Conservation (phyloP, 1,284 basidiomycete genomes). For the Neonothopanus nambi region DNA sequence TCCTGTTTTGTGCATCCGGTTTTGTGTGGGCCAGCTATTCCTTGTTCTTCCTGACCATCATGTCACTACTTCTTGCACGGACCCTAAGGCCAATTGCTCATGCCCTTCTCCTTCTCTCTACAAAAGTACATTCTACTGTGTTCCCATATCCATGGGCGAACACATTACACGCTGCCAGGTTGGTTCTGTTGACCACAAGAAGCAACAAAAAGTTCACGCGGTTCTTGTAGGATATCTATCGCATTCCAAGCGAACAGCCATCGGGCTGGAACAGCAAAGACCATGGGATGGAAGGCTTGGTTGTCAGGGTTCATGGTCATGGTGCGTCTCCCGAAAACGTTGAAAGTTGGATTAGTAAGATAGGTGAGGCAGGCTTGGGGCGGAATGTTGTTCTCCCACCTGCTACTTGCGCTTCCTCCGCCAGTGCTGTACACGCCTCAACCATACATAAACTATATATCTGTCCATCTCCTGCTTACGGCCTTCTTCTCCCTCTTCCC, state of each 20-base stretch:
- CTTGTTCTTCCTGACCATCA: not conserved
- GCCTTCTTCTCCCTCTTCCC: slow-evolving; percentile 39
- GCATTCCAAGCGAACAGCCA: slow-evolving; percentile 18
- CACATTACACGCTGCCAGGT: slow-evolving; percentile 38
- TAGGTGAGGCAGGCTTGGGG: slow-evolving; percentile 45
- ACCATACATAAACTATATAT: slow-evolving; percentile 47
- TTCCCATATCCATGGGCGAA: slow-evolving; percentile 41
- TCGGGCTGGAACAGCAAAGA: slow-evolving; percentile 1
- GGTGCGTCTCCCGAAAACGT: too few relatives aligned
- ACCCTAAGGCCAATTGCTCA: slow-evolving; percentile 19
- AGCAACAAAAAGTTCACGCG: too few relatives aligned
- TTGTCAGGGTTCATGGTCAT: slow-evolving; percentile 46
- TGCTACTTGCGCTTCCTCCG: slow-evolving; percentile 43
- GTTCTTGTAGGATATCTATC: slow-evolving; percentile 14
- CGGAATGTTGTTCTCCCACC: slow-evolving; percentile 41
- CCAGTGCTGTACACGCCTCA: slow-evolving; percentile 43
- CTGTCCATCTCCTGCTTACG: slow-evolving; percentile 44
- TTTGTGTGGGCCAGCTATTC: too few relatives aligned
- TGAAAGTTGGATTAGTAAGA: too few relatives aligned
- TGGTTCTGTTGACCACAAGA: too few relatives aligned
- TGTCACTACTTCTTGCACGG: slow-evolving; percentile 2
- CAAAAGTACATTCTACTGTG: slow-evolving; percentile 29
- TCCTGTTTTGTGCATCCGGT: too few relatives aligned
- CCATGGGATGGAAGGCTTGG: slow-evolving; percentile 40
- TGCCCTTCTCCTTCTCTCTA: slow-evolving; percentile 27